Evolutionary conservation across 2,329 filamentous ascomycete species (phyloP).

Genomic region (Alternaria brassicicola): DNA sequence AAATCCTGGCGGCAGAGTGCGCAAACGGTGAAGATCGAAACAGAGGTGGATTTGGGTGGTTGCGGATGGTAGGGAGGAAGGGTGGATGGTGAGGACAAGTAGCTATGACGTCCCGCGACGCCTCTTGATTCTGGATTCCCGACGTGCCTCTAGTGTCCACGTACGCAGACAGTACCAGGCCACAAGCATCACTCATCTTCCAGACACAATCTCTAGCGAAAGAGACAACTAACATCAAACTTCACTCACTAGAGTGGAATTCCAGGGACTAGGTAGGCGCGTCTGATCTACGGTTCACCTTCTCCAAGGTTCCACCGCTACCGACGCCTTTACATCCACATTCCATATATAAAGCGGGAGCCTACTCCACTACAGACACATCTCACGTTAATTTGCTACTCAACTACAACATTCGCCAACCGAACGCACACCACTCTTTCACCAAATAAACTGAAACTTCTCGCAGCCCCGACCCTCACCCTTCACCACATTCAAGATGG

Average conservation of each 20-base stretch:
- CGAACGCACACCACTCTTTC: slow-evolving; percentile 2
- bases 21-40: slow-evolving; percentile 3
- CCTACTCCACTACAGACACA: slow-evolving; percentile 1
- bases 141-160: slow-evolving; percentile 9
- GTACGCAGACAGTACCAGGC: slow-evolving; percentile 1
- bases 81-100: slow-evolving; percentile 14
- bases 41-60: slow-evolving; percentile 11
- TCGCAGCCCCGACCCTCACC: slow-evolving; percentile 8
- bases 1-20: not conserved
- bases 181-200: not conserved
- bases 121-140: slow-evolving; percentile 15
- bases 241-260: not conserved
- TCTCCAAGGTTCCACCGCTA: slow-evolving; percentile 21
- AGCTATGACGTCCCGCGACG: slow-evolving; percentile 27
- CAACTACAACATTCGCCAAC: not conserved
- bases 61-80: slow-evolving; percentile 14
- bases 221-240: not conserved
- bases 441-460: not conserved
- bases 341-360: slow-evolving; percentile 2
- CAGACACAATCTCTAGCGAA: not conserved
- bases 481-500: slow-evolving; percentile 42
- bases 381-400: not conserved
- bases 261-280: not conserved
- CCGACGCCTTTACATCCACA: slow-evolving; percentile 12
- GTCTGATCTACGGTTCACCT: slow-evolving; percentile 21